phyloP scores from a whole-genome alignment of 805 yeast genomes.

The Candida awuae region DNA sequence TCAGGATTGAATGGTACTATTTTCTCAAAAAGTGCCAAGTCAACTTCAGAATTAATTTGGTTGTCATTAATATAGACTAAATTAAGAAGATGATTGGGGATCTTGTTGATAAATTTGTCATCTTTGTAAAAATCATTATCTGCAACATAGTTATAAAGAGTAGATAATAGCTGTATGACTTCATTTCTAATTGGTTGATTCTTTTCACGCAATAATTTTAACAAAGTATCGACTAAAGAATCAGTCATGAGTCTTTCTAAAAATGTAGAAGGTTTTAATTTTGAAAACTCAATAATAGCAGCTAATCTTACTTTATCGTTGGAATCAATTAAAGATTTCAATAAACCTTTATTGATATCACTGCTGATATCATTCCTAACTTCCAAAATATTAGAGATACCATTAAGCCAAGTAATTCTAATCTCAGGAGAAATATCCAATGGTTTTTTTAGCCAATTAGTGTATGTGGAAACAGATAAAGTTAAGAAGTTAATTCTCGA shows the following conservation, averaged over 20 bases:
- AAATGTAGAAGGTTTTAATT: constrained; percentile 40
- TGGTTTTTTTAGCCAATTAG: constrained; percentile 66
- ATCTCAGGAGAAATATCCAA: constrained; percentile 60
- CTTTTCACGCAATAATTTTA: constrained; percentile 65
- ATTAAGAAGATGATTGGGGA: constrained; percentile 60
- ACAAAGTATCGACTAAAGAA: constrained; percentile 44
- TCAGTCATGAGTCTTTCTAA: constrained; percentile 40
- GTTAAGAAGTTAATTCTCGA: constrained; percentile 51
- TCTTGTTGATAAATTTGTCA: constrained; percentile 31
- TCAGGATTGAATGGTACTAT: constrained; percentile 49
- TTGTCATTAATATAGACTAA: constrained; percentile 68
- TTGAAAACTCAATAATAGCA: constrained; percentile 46
- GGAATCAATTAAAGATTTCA: constrained; percentile 64
- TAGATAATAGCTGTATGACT: constrained; percentile 47
- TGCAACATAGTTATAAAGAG: constrained; percentile 42
- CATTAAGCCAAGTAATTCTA: constrained; percentile 62
- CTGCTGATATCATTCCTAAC: constrained; percentile 37
- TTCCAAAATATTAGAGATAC: constrained; percentile 40
- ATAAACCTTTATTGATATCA: constrained; percentile 50
- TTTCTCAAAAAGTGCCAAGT: constrained; percentile 48
- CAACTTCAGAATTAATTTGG: constrained; percentile 58
- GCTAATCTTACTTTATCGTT: constrained; percentile 64
- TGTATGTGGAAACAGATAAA: constrained; percentile 53
- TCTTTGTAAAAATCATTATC: constrained; percentile 24
- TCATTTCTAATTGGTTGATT: constrained; percentile 54